Conservation (phyloP, 202 grass and related monocot genomes). For the Carex sylvatica region DNA sequence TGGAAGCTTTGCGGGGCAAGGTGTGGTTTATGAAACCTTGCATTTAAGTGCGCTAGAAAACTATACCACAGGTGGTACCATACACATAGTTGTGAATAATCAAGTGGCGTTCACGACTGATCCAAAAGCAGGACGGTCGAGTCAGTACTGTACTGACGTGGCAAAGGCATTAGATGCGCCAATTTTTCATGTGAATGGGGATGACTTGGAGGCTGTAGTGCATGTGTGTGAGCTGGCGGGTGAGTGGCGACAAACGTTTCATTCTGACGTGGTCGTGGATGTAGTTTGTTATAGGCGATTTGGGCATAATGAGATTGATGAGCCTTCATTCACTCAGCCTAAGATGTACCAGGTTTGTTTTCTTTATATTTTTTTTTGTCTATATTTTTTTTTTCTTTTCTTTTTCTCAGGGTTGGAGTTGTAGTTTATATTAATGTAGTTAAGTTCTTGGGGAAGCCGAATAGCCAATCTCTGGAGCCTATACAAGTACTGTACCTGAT, state of each 20-base stretch:
- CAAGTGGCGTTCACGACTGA: slow-evolving; percentile 96
- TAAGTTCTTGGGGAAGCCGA: not conserved
- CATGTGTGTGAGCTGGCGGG: slow-evolving; percentile 87
- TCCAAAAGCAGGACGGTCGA: slow-evolving; percentile 73
- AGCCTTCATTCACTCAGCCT: slow-evolving; percentile 93
- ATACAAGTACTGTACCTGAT: not conserved
- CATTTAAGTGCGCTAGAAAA: slow-evolving; percentile 89
- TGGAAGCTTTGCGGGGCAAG: slow-evolving; percentile 93
- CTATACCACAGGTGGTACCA: slow-evolving; percentile 88
- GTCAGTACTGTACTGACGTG: slow-evolving; percentile 91
- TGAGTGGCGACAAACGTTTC: slow-evolving; percentile 83
- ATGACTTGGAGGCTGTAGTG: slow-evolving; percentile 89
- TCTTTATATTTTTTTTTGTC: not conserved
- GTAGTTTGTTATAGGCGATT: slow-evolving; percentile 88
- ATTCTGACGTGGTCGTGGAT: slow-evolving; percentile 91
- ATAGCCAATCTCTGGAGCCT: not conserved
- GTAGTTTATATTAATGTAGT: not conserved
- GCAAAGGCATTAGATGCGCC: slow-evolving; percentile 82
- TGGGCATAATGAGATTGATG: slow-evolving; percentile 95
- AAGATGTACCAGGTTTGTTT: slow-evolving; percentile 78
- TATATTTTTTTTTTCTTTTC: not conserved
- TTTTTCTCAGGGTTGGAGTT: not conserved
- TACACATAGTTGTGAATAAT: slow-evolving; percentile 93
- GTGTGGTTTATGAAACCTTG: slow-evolving; percentile 83
- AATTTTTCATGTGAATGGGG: slow-evolving; percentile 95